A percentile compares a stretch with the other conserved stretches of the same genome.
phyloP scores from a whole-genome alignment of 176 grass and related monocot species.

The Canna indica region DNA sequence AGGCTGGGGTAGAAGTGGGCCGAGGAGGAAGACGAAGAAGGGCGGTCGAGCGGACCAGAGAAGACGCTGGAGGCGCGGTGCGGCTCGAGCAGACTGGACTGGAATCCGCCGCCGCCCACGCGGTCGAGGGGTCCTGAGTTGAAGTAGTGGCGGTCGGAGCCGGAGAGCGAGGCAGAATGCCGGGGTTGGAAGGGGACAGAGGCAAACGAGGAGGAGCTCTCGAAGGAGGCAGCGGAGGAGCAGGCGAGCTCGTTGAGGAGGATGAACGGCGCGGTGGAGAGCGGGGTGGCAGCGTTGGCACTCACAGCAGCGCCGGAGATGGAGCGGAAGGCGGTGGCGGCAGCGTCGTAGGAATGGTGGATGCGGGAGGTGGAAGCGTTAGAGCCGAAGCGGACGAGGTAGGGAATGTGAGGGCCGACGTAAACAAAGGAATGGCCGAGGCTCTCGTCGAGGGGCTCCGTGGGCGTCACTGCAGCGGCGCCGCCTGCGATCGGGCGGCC shows the following conservation, averaged over 20 bases:
- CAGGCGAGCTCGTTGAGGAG: conserved; percentile 18
- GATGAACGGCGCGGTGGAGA: conserved; percentile 34
- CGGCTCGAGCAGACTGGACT: conserved; percentile 33
- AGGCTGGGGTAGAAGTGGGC: conserved; percentile 15
- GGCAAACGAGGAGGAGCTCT: conserved; percentile 73
- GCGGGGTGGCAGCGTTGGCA: conserved; percentile 50
- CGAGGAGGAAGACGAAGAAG: conserved; percentile 22
- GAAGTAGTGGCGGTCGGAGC: conserved; percentile 18
- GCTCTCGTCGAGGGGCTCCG: conserved; percentile 36
- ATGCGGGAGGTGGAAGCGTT: neutral
- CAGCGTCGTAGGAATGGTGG: neutral
- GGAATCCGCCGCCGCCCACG: too few relatives aligned
- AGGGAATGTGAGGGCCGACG: conserved; percentile 8
- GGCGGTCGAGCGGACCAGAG: conserved; percentile 41
- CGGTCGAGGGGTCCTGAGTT: conserved; percentile 1
- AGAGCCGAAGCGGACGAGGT: conserved; percentile 1
- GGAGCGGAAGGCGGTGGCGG: conserved; percentile 36
- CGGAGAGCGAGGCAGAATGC: conserved; percentile 17
- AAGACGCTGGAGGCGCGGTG: neutral
- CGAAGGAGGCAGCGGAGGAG: conserved; percentile 38
- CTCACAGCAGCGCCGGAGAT: conserved; percentile 75
- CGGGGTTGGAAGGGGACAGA: conserved; percentile 54
- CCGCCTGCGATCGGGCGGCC: neutral
- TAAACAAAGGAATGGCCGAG: conserved; percentile 80
- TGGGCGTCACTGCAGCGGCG: conserved; percentile 19